phyloP scores from a whole-genome alignment of 2,329 filamentous ascomycete species.

The Venturia asperata region DNA sequence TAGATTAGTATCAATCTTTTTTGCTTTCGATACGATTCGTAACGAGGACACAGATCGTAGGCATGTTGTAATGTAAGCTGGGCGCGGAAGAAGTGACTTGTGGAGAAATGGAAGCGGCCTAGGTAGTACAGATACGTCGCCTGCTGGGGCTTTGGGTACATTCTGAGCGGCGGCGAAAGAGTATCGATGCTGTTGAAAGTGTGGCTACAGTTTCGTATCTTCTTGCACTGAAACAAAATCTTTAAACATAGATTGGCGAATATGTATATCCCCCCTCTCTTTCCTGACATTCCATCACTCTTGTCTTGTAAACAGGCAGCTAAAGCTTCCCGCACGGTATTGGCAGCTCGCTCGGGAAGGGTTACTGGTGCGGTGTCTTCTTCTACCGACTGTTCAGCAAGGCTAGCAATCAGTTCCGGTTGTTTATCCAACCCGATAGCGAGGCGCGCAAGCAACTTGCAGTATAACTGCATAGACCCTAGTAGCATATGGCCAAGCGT shows the following conservation, averaged over 20 bases:
- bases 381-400: slow-evolving; percentile 34
- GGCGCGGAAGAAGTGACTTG: slow-evolving; percentile 73
- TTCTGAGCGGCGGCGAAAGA: slow-evolving; percentile 69
- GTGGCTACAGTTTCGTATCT: slow-evolving; percentile 75
- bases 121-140: slow-evolving; percentile 94
- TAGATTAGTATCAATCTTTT: slow-evolving; percentile 74
- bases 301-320: slow-evolving; percentile 82
- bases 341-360: slow-evolving; percentile 78
- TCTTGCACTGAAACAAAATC: slow-evolving; percentile 79
- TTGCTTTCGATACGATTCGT: slow-evolving; percentile 51
- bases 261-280: slow-evolving; percentile 80
- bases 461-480: slow-evolving; percentile 74
- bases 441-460: slow-evolving; percentile 69
- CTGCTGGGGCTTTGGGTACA: slow-evolving; percentile 78
- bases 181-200: slow-evolving; percentile 84
- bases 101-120: slow-evolving; percentile 80
- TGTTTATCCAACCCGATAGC: slow-evolving; percentile 77
- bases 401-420: slow-evolving; percentile 64
- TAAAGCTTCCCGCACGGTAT: slow-evolving; percentile 84
- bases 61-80: slow-evolving; percentile 68
- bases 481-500: slow-evolving; percentile 75
- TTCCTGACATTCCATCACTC: slow-evolving; percentile 56
- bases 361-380: slow-evolving; percentile 63
- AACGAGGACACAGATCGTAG: slow-evolving; percentile 63
- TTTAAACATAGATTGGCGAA: slow-evolving; percentile 88